A percentile compares a stretch with the other conserved stretches of the same genome.
Evolutionary conservation across 2,329 filamentous ascomycete species (phyloP).

Genomic region (Fusarium sp.): DNA sequence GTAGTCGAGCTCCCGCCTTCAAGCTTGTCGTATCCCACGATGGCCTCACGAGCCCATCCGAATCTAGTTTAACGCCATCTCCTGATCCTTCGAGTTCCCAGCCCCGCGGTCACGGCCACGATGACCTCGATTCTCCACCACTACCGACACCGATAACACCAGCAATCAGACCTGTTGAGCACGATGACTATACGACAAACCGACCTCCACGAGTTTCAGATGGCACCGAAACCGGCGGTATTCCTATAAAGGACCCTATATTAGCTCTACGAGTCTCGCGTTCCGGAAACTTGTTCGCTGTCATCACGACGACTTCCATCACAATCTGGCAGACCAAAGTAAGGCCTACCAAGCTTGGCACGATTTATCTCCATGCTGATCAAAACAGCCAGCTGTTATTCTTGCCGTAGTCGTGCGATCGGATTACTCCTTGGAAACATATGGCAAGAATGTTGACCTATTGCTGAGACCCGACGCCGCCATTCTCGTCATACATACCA

Average conservation of each 20-base stretch:
- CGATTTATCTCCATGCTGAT: constrained; percentile 19
- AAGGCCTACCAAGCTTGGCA: constrained; percentile 43
- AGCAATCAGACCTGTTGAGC: constrained; percentile 66
- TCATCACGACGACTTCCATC: constrained; percentile 84
- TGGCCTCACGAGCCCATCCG: constrained; percentile 58
- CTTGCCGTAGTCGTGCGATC: constrained; percentile 88
- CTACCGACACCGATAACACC: constrained; percentile 63
- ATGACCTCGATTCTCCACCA: constrained; percentile 49
- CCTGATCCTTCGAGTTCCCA: constrained; percentile 33
- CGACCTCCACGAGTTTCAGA: constrained; percentile 38
- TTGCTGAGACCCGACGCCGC: constrained; percentile 90
- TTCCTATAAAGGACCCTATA: constrained; percentile 69
- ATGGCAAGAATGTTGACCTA: constrained; percentile 85
- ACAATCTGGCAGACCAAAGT: constrained; percentile 98
- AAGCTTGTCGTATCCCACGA: constrained; percentile 67
- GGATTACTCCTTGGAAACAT: constrained; percentile 77
- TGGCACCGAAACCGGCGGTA: constrained; percentile 43
- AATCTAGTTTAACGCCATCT: constrained; percentile 38
- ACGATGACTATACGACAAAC: constrained; percentile 53
- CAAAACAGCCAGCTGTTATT: constrained; percentile 79
- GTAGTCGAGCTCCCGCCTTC: constrained; percentile 63
- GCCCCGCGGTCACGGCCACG: constrained; percentile 42
- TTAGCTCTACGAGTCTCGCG: constrained; percentile 80
- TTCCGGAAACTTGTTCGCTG: constrained; percentile 83
- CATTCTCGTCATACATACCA: constrained; percentile 90